A percentile compares a stretch with the other conserved stretches of the same genome.
Evolutionary conservation across 305 asterid genomes (phyloP).

Genomic region (Salvia sclarea): DNA sequence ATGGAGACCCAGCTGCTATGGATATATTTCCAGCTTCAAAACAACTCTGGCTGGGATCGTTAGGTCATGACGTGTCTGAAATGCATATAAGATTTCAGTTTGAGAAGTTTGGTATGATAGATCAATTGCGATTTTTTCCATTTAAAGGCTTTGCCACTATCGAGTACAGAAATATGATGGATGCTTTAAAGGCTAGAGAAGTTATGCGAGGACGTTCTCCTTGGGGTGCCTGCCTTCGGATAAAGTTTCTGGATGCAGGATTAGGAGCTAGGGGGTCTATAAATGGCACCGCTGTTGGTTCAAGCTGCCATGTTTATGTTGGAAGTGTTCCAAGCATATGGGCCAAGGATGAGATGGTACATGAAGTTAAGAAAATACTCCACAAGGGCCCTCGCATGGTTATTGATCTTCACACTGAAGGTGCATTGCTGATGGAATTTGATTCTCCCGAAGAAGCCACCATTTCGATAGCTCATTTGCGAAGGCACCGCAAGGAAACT

Average conservation of each 20-base stretch:
- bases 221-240: constrained; percentile 73
- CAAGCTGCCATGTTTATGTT: constrained; percentile 74
- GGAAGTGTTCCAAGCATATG: constrained; percentile 71
- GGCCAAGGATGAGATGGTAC: constrained; percentile 84
- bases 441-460: constrained; percentile 93
- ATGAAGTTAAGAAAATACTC: constrained; percentile 67
- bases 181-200: constrained; percentile 87
- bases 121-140: constrained; percentile 60
- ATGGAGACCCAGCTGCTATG: constrained; percentile 83
- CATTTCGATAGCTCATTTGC: constrained; percentile 61
- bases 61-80: constrained; percentile 85
- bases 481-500: constrained; percentile 69
- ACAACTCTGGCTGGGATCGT: constrained; percentile 79
- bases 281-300: constrained; percentile 69
- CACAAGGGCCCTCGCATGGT: constrained; percentile 74
- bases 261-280: constrained; percentile 71
- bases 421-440: constrained; percentile 76
- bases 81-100: constrained; percentile 66
- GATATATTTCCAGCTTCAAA: constrained; percentile 85
- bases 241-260: constrained; percentile 78
- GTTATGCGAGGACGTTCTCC: constrained; percentile 73
- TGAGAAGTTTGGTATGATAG: constrained; percentile 76
- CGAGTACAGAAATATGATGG: constrained; percentile 74
- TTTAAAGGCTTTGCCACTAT: constrained; percentile 70
- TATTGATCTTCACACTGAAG: constrained; percentile 72